phyloP scores from a whole-genome alignment of 108 stramenopile species.

The Fragilariopsis cylindrus region DNA sequence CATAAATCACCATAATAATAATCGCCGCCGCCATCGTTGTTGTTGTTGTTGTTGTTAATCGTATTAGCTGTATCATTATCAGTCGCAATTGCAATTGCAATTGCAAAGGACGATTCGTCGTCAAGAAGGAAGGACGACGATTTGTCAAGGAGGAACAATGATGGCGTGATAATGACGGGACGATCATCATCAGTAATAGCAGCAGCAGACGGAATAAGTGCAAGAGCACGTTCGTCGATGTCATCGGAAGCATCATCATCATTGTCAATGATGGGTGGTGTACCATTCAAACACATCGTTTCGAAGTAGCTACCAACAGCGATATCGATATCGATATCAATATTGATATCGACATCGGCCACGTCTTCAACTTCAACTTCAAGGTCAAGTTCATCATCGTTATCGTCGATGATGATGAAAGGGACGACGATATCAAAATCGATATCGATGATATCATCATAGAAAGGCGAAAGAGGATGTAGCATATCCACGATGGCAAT shows the following conservation, averaged over 20 bases:
- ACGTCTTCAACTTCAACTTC: constrained; percentile 19
- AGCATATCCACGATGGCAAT: no score
- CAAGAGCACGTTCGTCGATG: constrained; percentile 5
- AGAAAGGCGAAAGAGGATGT: no score
- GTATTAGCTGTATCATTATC: no score
- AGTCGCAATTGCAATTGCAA: no score
- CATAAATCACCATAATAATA: no score
- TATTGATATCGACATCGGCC: constrained; percentile 2
- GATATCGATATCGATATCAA: no score
- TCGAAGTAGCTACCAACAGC: not conserved
- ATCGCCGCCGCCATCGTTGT: no score
- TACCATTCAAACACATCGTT: constrained; percentile 9
- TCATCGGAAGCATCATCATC: constrained; percentile 10
- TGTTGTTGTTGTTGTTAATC: no score
- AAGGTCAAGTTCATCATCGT: constrained; percentile 4
- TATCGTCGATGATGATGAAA: no score
- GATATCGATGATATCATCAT: no score
- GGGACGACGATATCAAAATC: no score
- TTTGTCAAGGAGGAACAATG: constrained; percentile 2
- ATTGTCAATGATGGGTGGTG: not conserved
- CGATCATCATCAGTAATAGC: constrained; percentile 11
- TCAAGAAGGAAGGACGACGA: not conserved
- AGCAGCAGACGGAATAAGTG: constrained; percentile 9
- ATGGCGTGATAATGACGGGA: constrained; percentile 5
- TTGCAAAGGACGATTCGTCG: no score